Evolutionary conservation across 306 rosid species (phyloP), one percentile per base, ranked within the genome.

Genomic region (Prunus dulcis): DNA sequence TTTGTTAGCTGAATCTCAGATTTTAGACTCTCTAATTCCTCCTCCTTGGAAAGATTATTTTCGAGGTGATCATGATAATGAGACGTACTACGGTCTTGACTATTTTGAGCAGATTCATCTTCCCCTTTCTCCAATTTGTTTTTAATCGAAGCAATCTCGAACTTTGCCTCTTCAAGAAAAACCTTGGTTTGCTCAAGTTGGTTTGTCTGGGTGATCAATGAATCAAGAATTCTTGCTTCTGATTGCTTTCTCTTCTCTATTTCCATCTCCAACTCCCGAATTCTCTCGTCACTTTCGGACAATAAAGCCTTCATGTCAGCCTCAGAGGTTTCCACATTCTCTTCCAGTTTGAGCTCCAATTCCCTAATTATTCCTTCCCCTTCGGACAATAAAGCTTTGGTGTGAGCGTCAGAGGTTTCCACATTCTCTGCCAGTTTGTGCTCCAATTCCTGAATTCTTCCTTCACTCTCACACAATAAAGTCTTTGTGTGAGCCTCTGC

Each of bases 141-240:
- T 6, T 43, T 72, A 57, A 90, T 91, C 49, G 85, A 82, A 60
- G 69, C 50, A 11, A 84, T 84, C 81, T 89, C 91, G 2, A 76
- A 52, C 82, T 86, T 88, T 20, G 95, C 80, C 65, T 90, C 96
- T 61, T 90, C 91, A 6, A 90, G 87, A 7, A 68, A 77, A 46
- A 82, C 45, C 85, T 86, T 88, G 25, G 88, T 80, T 57, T 80
- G 82, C 65, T 92, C 96, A 18, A 89, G 87, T 63, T 83, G 89
- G 53, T 90, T 87, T 9, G 89, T 90, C 71, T 92, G 95, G 34
- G 68, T 76, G 20, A 80, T 84, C 80, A 92, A 50, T 0, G 89
- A 89, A 71, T 90, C 96, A 47, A 80, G 85, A 76, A 82, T 61
- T 83, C 79, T 87, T 5, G 86, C 72, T 63, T 90, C 96, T 3